Evolutionary conservation across 768 basidiomycete species (phyloP).

Genomic region (Saitozyma podzolica): DNA sequence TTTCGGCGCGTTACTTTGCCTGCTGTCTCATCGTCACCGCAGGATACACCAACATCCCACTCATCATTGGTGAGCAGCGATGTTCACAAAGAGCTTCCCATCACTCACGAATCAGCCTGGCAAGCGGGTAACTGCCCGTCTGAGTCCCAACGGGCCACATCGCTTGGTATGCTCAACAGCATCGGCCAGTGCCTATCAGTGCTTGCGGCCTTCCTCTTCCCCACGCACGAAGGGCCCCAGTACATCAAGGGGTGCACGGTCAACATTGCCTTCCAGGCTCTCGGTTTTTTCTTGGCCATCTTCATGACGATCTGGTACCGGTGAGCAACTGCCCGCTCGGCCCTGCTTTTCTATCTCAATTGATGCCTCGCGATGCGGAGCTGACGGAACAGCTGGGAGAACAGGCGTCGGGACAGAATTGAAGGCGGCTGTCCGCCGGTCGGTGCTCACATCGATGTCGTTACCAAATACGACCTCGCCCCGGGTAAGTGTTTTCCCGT

Average conservation of each 20-base stretch:
- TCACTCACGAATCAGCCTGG: conserved; percentile 31
- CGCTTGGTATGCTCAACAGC: conserved; percentile 54
- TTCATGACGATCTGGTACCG: conserved; percentile 51
- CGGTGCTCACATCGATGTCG: conserved; percentile 35
- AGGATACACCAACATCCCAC: conserved; percentile 25
- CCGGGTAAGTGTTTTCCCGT: conserved; percentile 13
- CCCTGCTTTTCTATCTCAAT: no score
- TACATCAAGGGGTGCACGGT: conserved; percentile 49
- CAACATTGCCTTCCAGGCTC: conserved; percentile 53
- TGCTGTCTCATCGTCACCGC: conserved; percentile 51
- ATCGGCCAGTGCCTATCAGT: conserved; percentile 53
- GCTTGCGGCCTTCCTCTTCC: conserved; percentile 47
- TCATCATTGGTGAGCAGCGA: neutral
- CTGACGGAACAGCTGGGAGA: conserved; percentile 34
- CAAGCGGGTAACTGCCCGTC: conserved; percentile 46
- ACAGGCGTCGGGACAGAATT: conserved; percentile 46
- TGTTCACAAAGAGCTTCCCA: neutral
- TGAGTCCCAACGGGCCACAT: conserved; percentile 52
- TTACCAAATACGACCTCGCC: conserved; percentile 43
- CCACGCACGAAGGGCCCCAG: conserved; percentile 49
- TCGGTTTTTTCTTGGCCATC: conserved; percentile 48
- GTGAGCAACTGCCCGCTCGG: neutral
- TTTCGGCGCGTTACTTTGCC: conserved; percentile 54
- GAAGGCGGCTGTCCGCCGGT: conserved; percentile 51
- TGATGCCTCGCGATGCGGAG: no score